Evolutionary conservation across 495 filamentous ascomycete genomes (phyloP), one percentile per base, ranked within the genome.

Genomic region (Extremus antarcticus): DNA sequence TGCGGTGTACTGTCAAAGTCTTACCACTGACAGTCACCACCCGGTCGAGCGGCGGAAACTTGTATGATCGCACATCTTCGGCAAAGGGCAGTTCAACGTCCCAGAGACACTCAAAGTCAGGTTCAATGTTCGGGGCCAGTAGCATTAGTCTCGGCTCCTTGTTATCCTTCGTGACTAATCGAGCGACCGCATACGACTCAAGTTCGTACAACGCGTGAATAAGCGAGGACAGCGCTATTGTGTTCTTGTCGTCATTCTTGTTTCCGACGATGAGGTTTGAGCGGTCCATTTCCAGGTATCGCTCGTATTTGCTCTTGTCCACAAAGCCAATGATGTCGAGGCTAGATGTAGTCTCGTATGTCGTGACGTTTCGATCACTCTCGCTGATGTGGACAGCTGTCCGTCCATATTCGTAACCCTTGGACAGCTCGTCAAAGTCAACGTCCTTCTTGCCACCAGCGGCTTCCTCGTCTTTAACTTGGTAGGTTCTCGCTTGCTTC

Each of bases 61-160:
- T 83, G 66, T 95, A 96, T 40, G 78, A 76, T 49, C 94, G 80
- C 23, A 95, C 74, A 66, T 99, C 94, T 70, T 99, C 94, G 1
- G 86, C 79, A 63, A 94, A 97, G 2, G 92, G 92, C n/a, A 98
- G 77, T 54, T 94, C 89, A 3, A 90, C 78, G 67, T 98, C 94
- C 56, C 94, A 79, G 15, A 99, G 76, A 61, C 86, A 89, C 67
- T 97, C 94, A 58, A 85, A 85, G 41, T 91, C 85, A 17, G 78
- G 73, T 59, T 94, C 88, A 49, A 95, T 85, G 2, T 74, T 81
- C 1, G 82, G 94, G 1, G 87, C 87, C 40, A 99, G 81, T 10
- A 96, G 72, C n/a, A 95, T 65, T 0, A 97, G 74, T 20, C 83
- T 57, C 3, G 91, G 90, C 1, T 83, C 76, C 56, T 85, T 85